Base-by-base conservation (phyloP, 148 eudicot genomes). In the Suaeda aralocaspica region DNA sequence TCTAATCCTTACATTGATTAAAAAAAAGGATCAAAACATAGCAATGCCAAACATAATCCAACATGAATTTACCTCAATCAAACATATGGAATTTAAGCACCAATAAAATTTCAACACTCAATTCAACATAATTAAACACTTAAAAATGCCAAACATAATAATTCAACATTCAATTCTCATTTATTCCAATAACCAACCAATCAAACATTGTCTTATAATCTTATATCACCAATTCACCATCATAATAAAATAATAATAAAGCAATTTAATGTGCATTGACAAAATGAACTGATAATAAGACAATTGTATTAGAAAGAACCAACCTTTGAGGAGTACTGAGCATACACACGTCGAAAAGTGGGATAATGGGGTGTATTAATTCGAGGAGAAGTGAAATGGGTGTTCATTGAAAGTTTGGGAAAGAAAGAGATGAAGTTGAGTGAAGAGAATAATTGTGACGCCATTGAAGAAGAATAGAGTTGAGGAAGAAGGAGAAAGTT, bases 401-500 rank as follows among this genome's bases (percentile, higher is more conserved):
- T 12, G 0, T 48, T 59, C 53, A 48, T 36, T 22, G 39, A 3
- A 9, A n/a, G 39, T 59, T 74, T 74, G 24, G 42, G 41, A 50
- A 60, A 52, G 16, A 55, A 53, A 42, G 63, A 75, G 59, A 67
- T 59, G 9, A 53, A 39, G 3, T 46, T 25, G n/a, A 65, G 72
- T 9, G 77, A 77, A 34, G 62, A 64, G 31, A 59, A 74, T 68
- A 81, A 34, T 46, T 82, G 78, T 29, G 75, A 74, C 64, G 89
- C 87, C 92, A 87, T 87, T 76, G 71, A 66, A 0, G 72, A 34
- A 51, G 9, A 14, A n/a, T 2, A 45, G 49, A 45, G 2, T 45
- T 2, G 49, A 2, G 15, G 13, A 45, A 13, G 49, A 45, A 45
- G 14, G 49, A 45, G 49, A 45, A 8, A 13, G 49, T 9, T 45